A percentile compares a stretch with the other conserved stretches of the same genome.
Conservation (phyloP, 495 filamentous ascomycete genomes). For the Usnea hakonensis region DNA sequence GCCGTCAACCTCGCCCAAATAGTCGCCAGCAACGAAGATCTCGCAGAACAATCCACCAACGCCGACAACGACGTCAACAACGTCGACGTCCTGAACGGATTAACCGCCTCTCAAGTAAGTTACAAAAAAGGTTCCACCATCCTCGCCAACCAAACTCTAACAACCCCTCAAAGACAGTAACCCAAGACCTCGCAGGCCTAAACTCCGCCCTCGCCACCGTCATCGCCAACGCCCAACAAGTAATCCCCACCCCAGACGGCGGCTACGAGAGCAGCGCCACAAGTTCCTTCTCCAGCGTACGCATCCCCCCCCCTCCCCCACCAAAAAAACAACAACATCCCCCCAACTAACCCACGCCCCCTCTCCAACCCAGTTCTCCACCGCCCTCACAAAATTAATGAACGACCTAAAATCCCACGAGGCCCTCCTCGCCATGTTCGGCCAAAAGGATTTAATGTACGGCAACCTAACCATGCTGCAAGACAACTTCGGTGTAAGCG, state of each 20-base stretch:
- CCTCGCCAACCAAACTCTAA: not conserved
- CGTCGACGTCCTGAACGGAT: not conserved
- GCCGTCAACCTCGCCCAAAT: not conserved
- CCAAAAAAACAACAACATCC: too few relatives aligned
- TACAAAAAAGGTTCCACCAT: too few relatives aligned
- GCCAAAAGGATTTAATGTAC: not conserved
- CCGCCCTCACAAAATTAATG: not conserved
- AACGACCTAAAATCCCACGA: not conserved
- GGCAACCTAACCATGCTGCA: not conserved
- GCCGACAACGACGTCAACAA: not conserved
- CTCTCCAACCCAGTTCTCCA: not conserved
- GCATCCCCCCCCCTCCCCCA: too few relatives aligned
- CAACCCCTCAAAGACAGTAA: not conserved
- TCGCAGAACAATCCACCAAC: not conserved
- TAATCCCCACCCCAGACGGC: not conserved
- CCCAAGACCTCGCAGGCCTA: not conserved
- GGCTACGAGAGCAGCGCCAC: not conserved
- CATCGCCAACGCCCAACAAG: not conserved
- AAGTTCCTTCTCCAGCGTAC: not conserved
- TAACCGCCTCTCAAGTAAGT: not conserved
- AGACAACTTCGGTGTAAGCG: not conserved
- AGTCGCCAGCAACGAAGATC: not conserved
- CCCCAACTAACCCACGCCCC: not conserved
- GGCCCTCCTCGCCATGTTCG: not conserved
- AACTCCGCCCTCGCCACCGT: not conserved